phyloP scores from a whole-genome alignment of 345 rosid species.

The Brassica nigra region DNA sequence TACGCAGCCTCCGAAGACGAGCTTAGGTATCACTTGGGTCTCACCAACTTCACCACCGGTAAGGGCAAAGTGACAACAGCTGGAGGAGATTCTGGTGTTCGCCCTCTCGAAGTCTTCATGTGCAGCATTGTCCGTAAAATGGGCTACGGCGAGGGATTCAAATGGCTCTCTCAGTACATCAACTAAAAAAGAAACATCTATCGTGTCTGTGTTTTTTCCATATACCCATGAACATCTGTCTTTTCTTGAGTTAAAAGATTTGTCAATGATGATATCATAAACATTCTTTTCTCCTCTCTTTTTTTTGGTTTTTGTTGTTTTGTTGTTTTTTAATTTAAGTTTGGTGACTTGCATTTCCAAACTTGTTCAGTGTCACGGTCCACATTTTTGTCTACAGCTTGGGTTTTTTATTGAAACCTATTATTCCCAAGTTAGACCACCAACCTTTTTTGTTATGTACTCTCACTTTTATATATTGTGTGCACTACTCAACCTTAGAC shows the following conservation, averaged over 20 bases:
- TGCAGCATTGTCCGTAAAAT: conserved; percentile 77
- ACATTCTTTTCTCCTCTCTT: conserved; percentile 1
- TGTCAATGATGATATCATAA: not conserved
- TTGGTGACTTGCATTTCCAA: conserved; percentile 40
- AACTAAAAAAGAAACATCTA: conserved; percentile 41
- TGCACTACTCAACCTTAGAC: not conserved
- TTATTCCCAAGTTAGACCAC: conserved; percentile 36
- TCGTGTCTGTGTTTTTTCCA: not conserved
- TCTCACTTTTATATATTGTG: conserved; percentile 16
- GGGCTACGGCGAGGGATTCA: conserved; percentile 82
- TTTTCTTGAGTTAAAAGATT: conserved; percentile 8
- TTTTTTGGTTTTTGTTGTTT: conserved; percentile 6
- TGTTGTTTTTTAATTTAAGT: not conserved
- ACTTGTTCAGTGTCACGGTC: conserved; percentile 2
- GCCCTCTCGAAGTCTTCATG: conserved; percentile 75
- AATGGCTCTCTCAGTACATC: conserved; percentile 77
- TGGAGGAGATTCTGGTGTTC: conserved; percentile 51
- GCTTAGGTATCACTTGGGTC: conserved; percentile 65
- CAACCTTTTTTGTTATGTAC: conserved; percentile 25
- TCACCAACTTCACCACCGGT: conserved; percentile 72
- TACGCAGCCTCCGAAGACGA: conserved; percentile 79
- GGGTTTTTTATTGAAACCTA: conserved; percentile 22
- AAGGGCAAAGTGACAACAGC: conserved; percentile 60
- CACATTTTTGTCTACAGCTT: conserved; percentile 20
- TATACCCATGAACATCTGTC: conserved; percentile 29